Evolutionary conservation across 768 basidiomycete species (phyloP).

Genomic region (Naganishia antarctica): DNA sequence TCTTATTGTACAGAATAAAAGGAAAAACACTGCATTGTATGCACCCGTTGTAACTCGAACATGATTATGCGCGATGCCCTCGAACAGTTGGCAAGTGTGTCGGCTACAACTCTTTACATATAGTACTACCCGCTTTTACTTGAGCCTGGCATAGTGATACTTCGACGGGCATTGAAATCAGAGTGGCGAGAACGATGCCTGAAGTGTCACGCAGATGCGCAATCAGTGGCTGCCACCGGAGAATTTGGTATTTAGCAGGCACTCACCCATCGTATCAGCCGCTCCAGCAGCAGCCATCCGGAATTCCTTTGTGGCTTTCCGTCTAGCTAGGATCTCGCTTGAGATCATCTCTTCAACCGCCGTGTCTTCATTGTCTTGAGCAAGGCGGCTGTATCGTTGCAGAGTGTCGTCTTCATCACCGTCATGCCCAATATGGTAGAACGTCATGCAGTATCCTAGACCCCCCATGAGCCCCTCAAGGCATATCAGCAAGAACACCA

Average conservation of each 20-base stretch:
- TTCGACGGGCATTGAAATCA: conserved; percentile 47
- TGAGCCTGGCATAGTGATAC: conserved; percentile 43
- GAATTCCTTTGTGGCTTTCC: conserved; percentile 38
- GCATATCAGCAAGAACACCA: conserved; percentile 73
- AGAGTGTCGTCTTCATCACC: conserved; percentile 56
- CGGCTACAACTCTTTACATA: conserved; percentile 40
- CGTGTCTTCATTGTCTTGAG: conserved; percentile 31
- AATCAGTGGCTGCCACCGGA: not conserved
- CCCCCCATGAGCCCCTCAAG: conserved; percentile 91
- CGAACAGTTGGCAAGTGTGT: not conserved
- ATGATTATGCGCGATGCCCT: not conserved
- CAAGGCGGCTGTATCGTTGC: conserved; percentile 50
- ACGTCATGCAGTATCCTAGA: conserved; percentile 60
- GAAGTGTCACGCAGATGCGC: not conserved
- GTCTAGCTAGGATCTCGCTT: conserved; percentile 53
- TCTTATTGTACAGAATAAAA: not conserved
- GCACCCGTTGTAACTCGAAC: conserved; percentile 8
- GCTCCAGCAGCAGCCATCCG: conserved; percentile 44
- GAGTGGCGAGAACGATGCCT: conserved; percentile 46
- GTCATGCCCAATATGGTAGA: conserved; percentile 41
- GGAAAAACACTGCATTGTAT: not conserved
- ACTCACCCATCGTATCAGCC: conserved; percentile 43
- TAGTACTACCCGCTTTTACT: conserved; percentile 37
- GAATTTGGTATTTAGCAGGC: too few species aligned
- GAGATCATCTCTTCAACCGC: not conserved